Evolutionary conservation across 2,329 filamentous ascomycete genomes (phyloP).

Genomic region (Neonectria hederae): DNA sequence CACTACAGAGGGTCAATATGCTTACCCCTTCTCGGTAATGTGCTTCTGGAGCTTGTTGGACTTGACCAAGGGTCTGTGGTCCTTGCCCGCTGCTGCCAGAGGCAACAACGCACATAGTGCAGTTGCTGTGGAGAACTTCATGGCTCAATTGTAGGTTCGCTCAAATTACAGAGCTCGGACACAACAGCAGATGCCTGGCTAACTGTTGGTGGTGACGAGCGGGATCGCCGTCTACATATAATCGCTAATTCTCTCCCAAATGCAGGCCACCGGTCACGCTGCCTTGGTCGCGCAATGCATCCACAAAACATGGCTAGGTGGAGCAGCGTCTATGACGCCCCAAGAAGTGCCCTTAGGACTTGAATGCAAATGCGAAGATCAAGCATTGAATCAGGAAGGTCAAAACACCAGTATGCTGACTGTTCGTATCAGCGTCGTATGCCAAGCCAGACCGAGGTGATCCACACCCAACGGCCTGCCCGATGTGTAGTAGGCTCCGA

Average conservation of each 20-base stretch:
- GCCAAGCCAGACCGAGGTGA: constrained; percentile 35
- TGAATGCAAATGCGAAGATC: constrained; percentile 4
- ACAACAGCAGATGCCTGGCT: not conserved
- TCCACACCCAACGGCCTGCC: constrained; percentile 35
- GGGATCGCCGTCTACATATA: constrained; percentile 4
- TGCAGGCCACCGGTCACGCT: not conserved
- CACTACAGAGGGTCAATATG: rapidly evolving
- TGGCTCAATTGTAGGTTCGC: constrained; percentile 2
- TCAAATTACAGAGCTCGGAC: not conserved
- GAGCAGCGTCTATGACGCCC: not conserved
- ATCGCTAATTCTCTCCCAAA: not conserved
- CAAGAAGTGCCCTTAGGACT: not conserved
- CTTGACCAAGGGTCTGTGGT: constrained; percentile 29
- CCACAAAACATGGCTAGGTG: not conserved
- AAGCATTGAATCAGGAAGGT: constrained; percentile 21
- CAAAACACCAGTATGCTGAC: constrained; percentile 16
- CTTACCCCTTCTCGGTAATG: constrained; percentile 38
- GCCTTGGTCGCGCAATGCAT: not conserved
- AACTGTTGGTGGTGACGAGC: not conserved
- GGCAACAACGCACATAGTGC: constrained; percentile 42
- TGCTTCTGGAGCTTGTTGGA: constrained; percentile 38
- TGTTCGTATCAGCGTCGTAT: constrained; percentile 24
- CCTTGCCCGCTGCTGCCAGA: constrained; percentile 32
- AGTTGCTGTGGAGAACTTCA: constrained; percentile 32
- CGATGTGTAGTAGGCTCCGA: constrained; percentile 26